Evolutionary conservation across 2,329 filamentous ascomycete genomes (phyloP), one percentile per base, ranked within the genome.

Genomic region (Nectriaceae sp.): DNA sequence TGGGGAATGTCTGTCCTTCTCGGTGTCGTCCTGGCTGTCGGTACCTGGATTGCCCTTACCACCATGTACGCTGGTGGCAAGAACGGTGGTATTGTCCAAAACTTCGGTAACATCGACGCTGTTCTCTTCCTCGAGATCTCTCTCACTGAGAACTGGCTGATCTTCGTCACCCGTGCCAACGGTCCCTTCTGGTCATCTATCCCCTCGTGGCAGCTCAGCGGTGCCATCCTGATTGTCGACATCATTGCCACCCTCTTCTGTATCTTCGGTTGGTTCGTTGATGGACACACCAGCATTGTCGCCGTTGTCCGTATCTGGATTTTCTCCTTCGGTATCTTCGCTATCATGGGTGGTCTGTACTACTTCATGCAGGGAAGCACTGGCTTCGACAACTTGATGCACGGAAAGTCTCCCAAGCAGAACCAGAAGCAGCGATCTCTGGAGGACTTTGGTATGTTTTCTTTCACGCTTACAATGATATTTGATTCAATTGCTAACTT

Each of bases 91-190:
- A 93, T 96, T 62, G 88, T 92, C 57, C 88, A 96, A 79, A 93
- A 94, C 76, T 89, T 87, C 62, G 90, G 90, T 80, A 82, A 86
- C 67, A 76, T 89, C 46, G 89, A 96, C 61, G 84, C 85, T 61
- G 85, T 96, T 49, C 74, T 96, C 64, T 96, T 96, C 82, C 85
- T 96, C 31, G 84, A 96, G 75, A 89, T 96, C 70, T 90, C 89
- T 11, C 82, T 96, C 46, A 92, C 90, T 52, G 89, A 96, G 80
- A 96, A 95, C 77, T 96, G 91, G 90, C 82, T 96, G 44, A 96
- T 96, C 73, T 95, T 96, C 78, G 93, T 96, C 75, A 96, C 90
- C 57, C 90, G 91, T 79, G 88, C 90, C 74, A 92, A 92, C 73
- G 90, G 90, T 65, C 89, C 90, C 46, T 93, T 95, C 81, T 95